These are phyloP conservation scores for Neurospora sp. DNA, from an alignment of 495 filamentous ascomycete species.

Conservation along the genomic window DNA sequence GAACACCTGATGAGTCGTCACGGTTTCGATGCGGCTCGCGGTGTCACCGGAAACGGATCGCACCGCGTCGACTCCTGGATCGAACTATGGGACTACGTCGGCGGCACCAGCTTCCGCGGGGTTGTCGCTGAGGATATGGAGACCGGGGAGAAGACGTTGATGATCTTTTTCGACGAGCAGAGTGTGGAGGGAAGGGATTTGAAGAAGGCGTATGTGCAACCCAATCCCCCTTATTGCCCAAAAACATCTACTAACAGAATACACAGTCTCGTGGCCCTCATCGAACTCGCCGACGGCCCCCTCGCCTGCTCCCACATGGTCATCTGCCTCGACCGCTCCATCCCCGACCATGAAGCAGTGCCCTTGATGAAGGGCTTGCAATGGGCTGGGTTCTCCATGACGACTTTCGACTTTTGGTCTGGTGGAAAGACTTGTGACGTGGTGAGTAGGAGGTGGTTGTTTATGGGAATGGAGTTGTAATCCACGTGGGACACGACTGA, in stretches of 20 bases:
- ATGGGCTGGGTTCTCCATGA: slow-evolving; percentile 84
- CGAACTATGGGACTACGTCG: slow-evolving; percentile 84
- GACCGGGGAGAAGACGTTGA: slow-evolving; percentile 57
- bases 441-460: slow-evolving; percentile 68
- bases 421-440: slow-evolving; percentile 33
- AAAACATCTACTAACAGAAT: slow-evolving; percentile 7
- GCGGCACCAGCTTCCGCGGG: slow-evolving; percentile 72
- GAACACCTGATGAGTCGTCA: slow-evolving; percentile 8
- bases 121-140: slow-evolving; percentile 54
- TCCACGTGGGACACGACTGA: not conserved
- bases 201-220: slow-evolving; percentile 66
- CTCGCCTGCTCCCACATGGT: slow-evolving; percentile 70
- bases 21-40: not conserved
- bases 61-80: slow-evolving; percentile 42
- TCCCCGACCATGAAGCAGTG: slow-evolving; percentile 46
- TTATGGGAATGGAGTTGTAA: slow-evolving; percentile 76
- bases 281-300: slow-evolving; percentile 68
- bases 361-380: slow-evolving; percentile 68
- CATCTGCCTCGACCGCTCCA: slow-evolving; percentile 64
- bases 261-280: slow-evolving; percentile 72
- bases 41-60: slow-evolving; percentile 3
- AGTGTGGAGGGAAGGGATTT: slow-evolving; percentile 57
- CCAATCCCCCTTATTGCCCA: not conserved
- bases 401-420: slow-evolving; percentile 66
- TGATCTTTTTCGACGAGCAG: slow-evolving; percentile 74